phyloP scores from a whole-genome alignment of 1,284 basidiomycete species.

The Sanghuangporus sanghuang region DNA sequence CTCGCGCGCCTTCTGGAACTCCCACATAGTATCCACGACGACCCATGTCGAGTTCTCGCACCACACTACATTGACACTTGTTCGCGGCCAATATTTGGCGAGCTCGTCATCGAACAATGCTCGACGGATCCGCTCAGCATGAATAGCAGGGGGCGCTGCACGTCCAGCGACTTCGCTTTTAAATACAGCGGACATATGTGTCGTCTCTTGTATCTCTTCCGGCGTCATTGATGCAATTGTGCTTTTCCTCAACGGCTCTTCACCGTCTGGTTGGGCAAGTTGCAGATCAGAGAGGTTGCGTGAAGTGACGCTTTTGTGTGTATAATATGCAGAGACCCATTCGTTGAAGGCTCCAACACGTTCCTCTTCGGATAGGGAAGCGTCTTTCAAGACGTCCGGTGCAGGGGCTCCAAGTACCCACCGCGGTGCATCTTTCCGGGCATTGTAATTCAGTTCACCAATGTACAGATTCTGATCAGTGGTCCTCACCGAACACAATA shows the following conservation, averaged over 20 bases:
- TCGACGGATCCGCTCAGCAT: constrained; percentile 12
- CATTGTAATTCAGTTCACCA: neutral
- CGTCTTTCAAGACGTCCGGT: constrained; percentile 6
- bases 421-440: constrained; percentile 17
- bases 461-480: neutral
- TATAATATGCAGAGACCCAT: constrained; percentile 20
- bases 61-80: constrained; percentile 14
- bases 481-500: constrained; percentile 17
- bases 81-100: constrained; percentile 12
- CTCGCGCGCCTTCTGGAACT: constrained; percentile 12
- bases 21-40: constrained; percentile 15
- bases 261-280: neutral
- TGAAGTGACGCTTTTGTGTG: constrained; percentile 16
- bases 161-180: constrained; percentile 11
- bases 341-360: constrained; percentile 10
- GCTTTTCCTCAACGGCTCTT: neutral
- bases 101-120: constrained; percentile 15
- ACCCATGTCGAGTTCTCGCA: constrained; percentile 18
- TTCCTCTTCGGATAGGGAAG: constrained; percentile 5
- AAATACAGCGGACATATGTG: constrained; percentile 3
- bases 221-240: constrained; percentile 12
- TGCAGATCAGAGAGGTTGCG: constrained; percentile 9
- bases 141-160: neutral
- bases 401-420: constrained; percentile 12
- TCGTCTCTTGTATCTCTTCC: constrained; percentile 15